These are phyloP conservation scores for Zymoseptoria tritici DNA, from an alignment of 2,329 filamentous ascomycete species.

Conservation along the genomic window DNA sequence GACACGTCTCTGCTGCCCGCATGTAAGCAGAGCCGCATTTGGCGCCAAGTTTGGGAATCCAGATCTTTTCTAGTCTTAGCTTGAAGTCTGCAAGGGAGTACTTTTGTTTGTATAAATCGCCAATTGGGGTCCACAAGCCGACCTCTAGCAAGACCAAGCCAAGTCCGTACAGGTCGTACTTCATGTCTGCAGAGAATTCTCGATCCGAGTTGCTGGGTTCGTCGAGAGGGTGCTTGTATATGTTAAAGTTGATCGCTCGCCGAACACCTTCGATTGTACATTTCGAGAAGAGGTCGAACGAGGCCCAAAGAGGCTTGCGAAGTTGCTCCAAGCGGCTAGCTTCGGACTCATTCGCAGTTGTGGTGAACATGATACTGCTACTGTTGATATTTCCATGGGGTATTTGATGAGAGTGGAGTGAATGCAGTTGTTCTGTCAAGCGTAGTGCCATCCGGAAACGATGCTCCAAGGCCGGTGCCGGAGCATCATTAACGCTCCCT, in stretches of 20 bases:
- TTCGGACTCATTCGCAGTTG: constrained; percentile 38
- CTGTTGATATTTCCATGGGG: constrained; percentile 64
- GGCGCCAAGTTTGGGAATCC: constrained; percentile 56
- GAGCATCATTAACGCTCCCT: constrained; percentile 29
- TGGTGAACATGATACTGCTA: constrained; percentile 60
- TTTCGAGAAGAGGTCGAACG: constrained; percentile 65
- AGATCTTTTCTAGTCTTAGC: constrained; percentile 55
- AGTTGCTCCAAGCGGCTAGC: constrained; percentile 47
- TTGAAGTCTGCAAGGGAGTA: constrained; percentile 56
- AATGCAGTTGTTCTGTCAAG: constrained; percentile 63
- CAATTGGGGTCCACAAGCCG: constrained; percentile 65
- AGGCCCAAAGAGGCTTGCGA: constrained; percentile 61
- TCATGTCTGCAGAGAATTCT: constrained; percentile 42
- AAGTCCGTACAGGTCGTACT: constrained; percentile 62
- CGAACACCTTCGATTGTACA: constrained; percentile 41
- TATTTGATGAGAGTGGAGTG: constrained; percentile 62
- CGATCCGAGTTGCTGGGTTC: constrained; percentile 28
- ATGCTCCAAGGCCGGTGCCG: constrained; percentile 61
- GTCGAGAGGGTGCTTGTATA: constrained; percentile 60
- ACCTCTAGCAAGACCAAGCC: constrained; percentile 67
- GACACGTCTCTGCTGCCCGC: constrained; percentile 65
- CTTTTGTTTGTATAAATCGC: constrained; percentile 51
- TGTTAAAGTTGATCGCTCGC: constrained; percentile 42
- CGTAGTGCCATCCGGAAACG: constrained; percentile 70
- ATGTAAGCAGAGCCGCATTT: constrained; percentile 68